phyloP scores from a whole-genome alignment of 805 yeast genomes.

The Schwanniomyces yamadae region DNA sequence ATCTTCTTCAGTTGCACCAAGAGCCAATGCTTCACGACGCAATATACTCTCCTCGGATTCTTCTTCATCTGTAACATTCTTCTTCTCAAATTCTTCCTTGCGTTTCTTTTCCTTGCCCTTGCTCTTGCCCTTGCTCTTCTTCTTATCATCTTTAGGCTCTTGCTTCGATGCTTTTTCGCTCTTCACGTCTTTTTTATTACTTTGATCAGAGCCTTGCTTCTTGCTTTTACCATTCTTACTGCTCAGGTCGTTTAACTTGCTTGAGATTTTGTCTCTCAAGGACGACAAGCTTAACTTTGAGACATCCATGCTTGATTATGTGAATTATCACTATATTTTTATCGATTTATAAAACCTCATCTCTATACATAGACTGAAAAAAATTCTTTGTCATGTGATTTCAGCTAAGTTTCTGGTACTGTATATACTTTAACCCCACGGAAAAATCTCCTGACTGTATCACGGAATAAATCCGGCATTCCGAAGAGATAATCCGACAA shows the following conservation, averaged over 20 bases:
- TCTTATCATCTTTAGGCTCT: constrained; percentile 15
- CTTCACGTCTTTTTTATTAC: constrained; percentile 7
- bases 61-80: constrained; percentile 1
- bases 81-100: constrained; percentile 4
- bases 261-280: constrained; percentile 62
- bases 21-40: constrained; percentile 70
- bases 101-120: constrained; percentile 9
- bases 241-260: constrained; percentile 37
- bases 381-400: background rate
- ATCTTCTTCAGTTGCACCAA: constrained; percentile 89
- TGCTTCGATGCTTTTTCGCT: constrained; percentile 11
- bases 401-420: background rate
- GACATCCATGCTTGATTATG: constrained; percentile 37
- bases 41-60: constrained; percentile 24
- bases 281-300: constrained; percentile 51
- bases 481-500: background rate
- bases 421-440: no score
- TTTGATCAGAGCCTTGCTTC: constrained; percentile 16
- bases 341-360: constrained; percentile 5
- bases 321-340: background rate
- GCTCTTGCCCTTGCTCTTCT: constrained; percentile 8
- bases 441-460: no score
- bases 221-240: constrained; percentile 8
- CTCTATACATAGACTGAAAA: constrained; percentile 5
- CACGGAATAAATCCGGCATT: no score